Evolutionary conservation across 2,329 filamentous ascomycete species (phyloP).

Genomic region (Trichoderma sp.): DNA sequence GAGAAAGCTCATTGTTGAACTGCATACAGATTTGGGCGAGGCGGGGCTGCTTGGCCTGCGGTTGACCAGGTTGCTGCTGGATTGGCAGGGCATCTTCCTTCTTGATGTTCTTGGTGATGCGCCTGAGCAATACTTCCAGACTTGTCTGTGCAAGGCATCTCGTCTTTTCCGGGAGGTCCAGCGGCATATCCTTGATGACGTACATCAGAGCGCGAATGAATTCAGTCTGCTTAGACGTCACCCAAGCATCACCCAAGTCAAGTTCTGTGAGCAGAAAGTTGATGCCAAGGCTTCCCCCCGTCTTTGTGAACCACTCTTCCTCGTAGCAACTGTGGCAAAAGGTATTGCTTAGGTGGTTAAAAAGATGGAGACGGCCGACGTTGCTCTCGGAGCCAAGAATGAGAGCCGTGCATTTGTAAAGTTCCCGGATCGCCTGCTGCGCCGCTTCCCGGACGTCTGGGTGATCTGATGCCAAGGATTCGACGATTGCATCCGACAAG

Average conservation of each 20-base stretch:
- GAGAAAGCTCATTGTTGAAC: slow-evolving; percentile 83
- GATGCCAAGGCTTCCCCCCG: slow-evolving; percentile 87
- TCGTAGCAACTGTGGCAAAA: slow-evolving; percentile 96
- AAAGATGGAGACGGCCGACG: slow-evolving; percentile 77
- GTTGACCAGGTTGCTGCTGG: slow-evolving; percentile 42
- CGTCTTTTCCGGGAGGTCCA: slow-evolving; percentile 88
- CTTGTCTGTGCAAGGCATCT: slow-evolving; percentile 79
- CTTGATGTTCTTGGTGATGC: slow-evolving; percentile 74
- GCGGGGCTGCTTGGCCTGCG: slow-evolving; percentile 53
- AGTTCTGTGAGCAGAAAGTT: slow-evolving; percentile 82
- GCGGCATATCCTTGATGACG: slow-evolving; percentile 97
- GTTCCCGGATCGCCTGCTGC: slow-evolving; percentile 71
- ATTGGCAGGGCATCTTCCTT: slow-evolving; percentile 64
- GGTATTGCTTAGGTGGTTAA: slow-evolving; percentile 73
- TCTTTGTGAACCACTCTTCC: slow-evolving; percentile 98
- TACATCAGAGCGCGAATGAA: slow-evolving; percentile 91
- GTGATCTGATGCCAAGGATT: slow-evolving; percentile 85
- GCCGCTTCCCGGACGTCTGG: slow-evolving; percentile 77
- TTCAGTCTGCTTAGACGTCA: slow-evolving; percentile 78
- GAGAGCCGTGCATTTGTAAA: slow-evolving; percentile 71
- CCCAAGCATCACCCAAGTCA: slow-evolving; percentile 79
- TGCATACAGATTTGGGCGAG: slow-evolving; percentile 77
- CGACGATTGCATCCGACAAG: slow-evolving; percentile 84
- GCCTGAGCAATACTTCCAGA: slow-evolving; percentile 72
- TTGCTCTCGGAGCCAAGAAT: slow-evolving; percentile 76